Evolutionary conservation across 768 basidiomycete genomes (phyloP), one percentile per base, ranked within the genome.

Genomic region (Tylopilus rubrobrunneus): DNA sequence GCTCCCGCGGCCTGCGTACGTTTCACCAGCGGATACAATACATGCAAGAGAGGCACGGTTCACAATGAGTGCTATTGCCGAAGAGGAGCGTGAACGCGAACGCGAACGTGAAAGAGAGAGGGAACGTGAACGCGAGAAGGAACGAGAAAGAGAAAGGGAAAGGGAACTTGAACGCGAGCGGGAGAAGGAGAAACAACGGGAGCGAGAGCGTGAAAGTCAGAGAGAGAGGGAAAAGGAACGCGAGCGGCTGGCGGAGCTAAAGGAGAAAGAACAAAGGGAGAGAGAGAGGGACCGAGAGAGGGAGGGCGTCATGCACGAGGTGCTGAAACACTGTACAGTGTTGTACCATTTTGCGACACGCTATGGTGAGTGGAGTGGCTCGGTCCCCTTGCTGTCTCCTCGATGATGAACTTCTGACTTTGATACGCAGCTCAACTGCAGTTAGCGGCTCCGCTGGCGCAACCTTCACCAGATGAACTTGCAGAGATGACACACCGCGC

Each of bases 401-500:
- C 19, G 27, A 6, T 19, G 12, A 15, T 2, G 28, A 36, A 37
- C 57, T 27, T 47, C 55, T 57, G 44, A 62, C 25, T 9, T 45
- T 48, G 29, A 7, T 50, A 17, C 49, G 9, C 29, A 73, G 70
- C 71, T 5, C 66, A 71, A 50, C 51, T 61, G 47, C 84, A 83
- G 53, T 65, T 73, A 3, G 73, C 68, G 41, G 60, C 74, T 11
- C 77, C 82, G 3, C 75, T 79, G 39, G 66, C 71, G 7, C 82
- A 82, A 56, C 87, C 86, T 5, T 55, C 72, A 9, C 67, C 76
- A 7, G 71, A 73, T 2, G 87, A 90, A 65, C 66, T 89, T 10
- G 71, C 76, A 45, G 84, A 89, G 56, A 92, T 91, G 89, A 76
- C 81, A 9, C 77, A 78, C 15, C 77, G 80, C 31, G 89, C 89